Percentiles rank a stretch among this genome's conserved stretches.
These are phyloP conservation scores for Didymella arachidicola DNA, from an alignment of 2,329 filamentous ascomycete species.

Conservation along the genomic window DNA sequence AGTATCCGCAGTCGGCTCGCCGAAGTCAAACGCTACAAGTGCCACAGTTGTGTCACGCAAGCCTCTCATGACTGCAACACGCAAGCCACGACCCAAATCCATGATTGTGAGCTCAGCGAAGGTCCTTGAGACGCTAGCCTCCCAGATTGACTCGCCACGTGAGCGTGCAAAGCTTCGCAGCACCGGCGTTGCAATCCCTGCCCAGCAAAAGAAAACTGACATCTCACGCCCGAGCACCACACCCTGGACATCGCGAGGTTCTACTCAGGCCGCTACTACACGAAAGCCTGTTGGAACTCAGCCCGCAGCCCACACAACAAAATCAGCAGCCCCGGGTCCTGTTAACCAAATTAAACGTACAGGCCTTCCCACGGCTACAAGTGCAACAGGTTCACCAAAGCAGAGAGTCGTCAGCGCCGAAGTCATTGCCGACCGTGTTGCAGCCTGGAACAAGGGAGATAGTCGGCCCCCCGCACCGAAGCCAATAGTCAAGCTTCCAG, in stretches of 20 bases:
- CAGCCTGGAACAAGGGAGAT: conserved; percentile 26
- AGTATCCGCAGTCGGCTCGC: conserved; percentile 1
- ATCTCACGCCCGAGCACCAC: conserved; percentile 6
- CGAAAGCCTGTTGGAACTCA: neutral
- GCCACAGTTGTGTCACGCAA: conserved; percentile 2
- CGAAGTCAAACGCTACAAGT: neutral
- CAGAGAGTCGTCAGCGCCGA: conserved; percentile 24
- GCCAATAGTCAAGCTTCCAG: neutral
- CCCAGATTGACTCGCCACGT: conserved; percentile 11
- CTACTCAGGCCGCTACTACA: neutral
- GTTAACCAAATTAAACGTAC: neutral
- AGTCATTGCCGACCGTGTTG: conserved; percentile 26
- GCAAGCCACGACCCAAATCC: conserved; percentile 19
- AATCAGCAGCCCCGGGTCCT: neutral
- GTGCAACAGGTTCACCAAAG: neutral
- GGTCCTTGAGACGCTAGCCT: conserved; percentile 7
- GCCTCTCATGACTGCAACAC: conserved; percentile 5
- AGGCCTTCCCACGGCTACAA: neutral
- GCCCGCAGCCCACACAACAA: conserved; percentile 1
- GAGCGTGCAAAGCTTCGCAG: conserved; percentile 15
- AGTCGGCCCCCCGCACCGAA: conserved; percentile 3
- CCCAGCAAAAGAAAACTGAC: conserved; percentile 1
- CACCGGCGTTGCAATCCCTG: neutral
- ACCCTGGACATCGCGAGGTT: neutral
- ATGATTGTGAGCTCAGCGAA: conserved; percentile 17